Base-by-base conservation (phyloP, 805 yeast genomes). In the Hermanozyma aechmeae region DNA sequence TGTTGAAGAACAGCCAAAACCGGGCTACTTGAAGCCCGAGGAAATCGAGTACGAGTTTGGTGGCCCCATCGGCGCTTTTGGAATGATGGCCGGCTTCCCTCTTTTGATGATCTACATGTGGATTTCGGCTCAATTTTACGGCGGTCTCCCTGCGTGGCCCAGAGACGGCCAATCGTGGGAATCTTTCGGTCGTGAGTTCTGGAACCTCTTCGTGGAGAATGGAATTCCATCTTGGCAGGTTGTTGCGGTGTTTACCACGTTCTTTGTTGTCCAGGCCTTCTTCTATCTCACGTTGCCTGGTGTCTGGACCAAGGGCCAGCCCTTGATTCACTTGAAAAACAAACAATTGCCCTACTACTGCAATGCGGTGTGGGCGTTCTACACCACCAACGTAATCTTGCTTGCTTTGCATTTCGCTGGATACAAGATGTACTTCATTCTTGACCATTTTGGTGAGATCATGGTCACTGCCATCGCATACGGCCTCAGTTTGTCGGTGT, bases 71-170 rank as follows among this genome's bases (percentile, higher is more conserved):
- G 98, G 98, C 33, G 95, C 85, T 27, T 33, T 78, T 13, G 89
- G 87, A 5, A 89, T 92, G 97, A 73, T 89, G 77, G 50, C 73
- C 25, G 94, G 95, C 3, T 92, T 92, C 61, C 98, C 98, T 6
- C 49, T 79, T 26, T 65, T 92, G 48, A 92, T 92, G 98, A 84
- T 79, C 68, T 92, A 92, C 59, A 80, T 92, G 92, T 89, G 95
- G 93, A 76, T 89, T 31, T 71, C 85, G 46, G 89, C 92, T 29
- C 71, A 73, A 37, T 86, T 79, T 53, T 84, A 85, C 56, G 62
- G 62, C 38, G 95, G 95, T 2, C 48, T 61, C 27, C 67, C 83
- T 16, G 85, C 95, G 15, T 58, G 66, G 53, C 96, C 96, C 3
- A 49, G 52, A 0, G 65, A 51, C 4, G 75, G 61, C 28, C 74